phyloP scores from a whole-genome alignment of 192 early-diverging fungal species.

The Dimargaris cristalligena region DNA sequence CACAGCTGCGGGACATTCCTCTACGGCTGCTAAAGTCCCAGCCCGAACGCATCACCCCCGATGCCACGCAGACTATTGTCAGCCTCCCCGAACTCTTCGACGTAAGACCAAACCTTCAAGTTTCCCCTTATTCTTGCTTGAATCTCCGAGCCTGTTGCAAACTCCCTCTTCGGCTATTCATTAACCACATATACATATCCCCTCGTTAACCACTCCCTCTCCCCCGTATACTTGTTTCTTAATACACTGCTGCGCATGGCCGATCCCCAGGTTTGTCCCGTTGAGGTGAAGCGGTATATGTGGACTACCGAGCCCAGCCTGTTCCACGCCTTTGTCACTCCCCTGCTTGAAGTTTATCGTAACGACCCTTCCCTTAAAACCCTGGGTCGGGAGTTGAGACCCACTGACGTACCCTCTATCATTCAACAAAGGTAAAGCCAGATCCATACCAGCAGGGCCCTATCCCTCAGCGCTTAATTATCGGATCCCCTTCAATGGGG shows the following conservation, averaged over 20 bases:
- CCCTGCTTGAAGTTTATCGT: constrained; percentile 19
- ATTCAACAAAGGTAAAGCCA: constrained; percentile 15
- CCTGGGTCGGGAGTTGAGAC: constrained; percentile 15
- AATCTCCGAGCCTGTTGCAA: no score
- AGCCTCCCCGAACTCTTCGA: constrained; percentile 16
- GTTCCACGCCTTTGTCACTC: constrained; percentile 20
- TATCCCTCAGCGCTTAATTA: no score
- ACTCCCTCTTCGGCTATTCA: no score
- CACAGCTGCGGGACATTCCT: constrained; percentile 31
- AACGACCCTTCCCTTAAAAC: constrained; percentile 16
- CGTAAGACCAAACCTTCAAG: no score
- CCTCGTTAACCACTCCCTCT: no score
- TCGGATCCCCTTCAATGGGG: no score
- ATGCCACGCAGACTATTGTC: constrained; percentile 15
- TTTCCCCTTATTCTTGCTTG: no score
- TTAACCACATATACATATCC: no score
- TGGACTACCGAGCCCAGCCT: constrained; percentile 24
- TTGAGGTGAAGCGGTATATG: constrained; percentile 24
- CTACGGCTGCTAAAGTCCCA: constrained; percentile 29
- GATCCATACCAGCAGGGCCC: no score
- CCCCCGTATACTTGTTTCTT: neutral
- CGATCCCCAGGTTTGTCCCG: constrained; percentile 19
- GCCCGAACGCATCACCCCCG: constrained; percentile 21
- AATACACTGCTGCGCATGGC: no score
- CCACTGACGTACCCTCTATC: constrained; percentile 14